Percentiles rank a stretch among this genome's conserved stretches.
Evolutionary conservation across 257 asterid species (phyloP).

Genomic region (Vinca minor): DNA sequence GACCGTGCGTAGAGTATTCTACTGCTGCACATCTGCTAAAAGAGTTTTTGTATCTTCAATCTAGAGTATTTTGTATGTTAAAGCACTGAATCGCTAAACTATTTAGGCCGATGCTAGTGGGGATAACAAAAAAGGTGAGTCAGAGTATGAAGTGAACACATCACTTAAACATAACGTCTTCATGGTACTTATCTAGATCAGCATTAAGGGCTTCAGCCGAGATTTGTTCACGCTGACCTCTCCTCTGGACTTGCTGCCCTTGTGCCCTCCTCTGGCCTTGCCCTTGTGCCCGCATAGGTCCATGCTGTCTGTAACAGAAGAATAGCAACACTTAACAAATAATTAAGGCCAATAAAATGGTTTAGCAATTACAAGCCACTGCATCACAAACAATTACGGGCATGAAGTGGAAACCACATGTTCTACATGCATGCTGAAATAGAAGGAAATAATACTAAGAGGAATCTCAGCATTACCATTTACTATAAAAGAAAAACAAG

Average conservation of each 20-base stretch:
- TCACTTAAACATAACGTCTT: conserved; percentile 40
- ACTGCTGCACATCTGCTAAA: neutral
- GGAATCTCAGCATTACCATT: neutral
- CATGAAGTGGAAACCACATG: too few relatives aligned
- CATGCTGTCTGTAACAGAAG: conserved; percentile 13
- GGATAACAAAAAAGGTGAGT: too few relatives aligned
- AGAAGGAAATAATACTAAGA: neutral
- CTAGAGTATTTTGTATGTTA: neutral
- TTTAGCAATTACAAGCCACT: neutral
- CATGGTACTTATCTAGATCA: conserved; percentile 63
- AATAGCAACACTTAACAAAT: neutral
- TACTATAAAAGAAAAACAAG: neutral
- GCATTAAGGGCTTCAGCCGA: conserved; percentile 76
- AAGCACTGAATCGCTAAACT: neutral
- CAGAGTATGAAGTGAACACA: neutral
- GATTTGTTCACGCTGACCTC: conserved; percentile 35
- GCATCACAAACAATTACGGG: neutral
- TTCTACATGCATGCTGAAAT: neutral
- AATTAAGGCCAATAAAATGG: neutral
- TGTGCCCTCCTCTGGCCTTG: conserved; percentile 25
- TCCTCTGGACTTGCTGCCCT: conserved; percentile 29
- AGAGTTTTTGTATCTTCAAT: neutral
- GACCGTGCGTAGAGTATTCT: too few relatives aligned
- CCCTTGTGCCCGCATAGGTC: conserved; percentile 27
- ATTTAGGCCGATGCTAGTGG: neutral